Percentiles rank a stretch among this genome's conserved stretches.
Conservation (phyloP, 371 early-diverging fungal genomes). For the Caulochytrium protostelioides region DNA sequence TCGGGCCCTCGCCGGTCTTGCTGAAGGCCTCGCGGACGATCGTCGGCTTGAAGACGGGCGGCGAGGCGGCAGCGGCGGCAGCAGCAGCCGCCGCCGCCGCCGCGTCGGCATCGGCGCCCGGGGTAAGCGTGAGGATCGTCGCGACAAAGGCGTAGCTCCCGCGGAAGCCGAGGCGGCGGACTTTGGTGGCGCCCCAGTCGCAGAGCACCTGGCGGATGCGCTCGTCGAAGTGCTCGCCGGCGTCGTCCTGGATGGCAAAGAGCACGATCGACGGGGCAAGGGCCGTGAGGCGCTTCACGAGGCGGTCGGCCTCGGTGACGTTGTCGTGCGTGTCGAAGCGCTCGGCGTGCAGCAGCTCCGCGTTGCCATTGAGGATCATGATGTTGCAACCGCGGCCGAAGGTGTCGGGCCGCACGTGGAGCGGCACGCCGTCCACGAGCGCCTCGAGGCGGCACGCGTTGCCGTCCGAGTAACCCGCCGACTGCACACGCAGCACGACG, state of each 20-base stretch:
- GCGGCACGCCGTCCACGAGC: constrained; percentile 17
- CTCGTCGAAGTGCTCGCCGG: constrained; percentile 30
- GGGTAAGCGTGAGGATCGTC: neutral
- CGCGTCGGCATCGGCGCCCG: constrained; percentile 9
- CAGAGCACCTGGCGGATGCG: neutral
- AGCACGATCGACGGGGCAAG: constrained; percentile 41
- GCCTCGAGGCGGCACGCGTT: constrained; percentile 43
- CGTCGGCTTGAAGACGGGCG: neutral
- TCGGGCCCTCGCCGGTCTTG: constrained; percentile 24
- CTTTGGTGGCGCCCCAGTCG: neutral
- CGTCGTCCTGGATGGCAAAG: constrained; percentile 48
- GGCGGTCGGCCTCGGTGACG: constrained; percentile 40
- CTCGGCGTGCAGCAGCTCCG: constrained; percentile 37
- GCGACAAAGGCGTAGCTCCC: neutral
- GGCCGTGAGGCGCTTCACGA: constrained; percentile 39
- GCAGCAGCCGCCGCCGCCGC: constrained; percentile 14
- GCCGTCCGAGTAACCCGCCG: constrained; percentile 50
- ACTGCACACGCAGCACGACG: constrained; percentile 37
- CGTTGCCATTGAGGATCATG: no score
- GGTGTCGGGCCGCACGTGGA: no score
- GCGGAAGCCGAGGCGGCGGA: neutral
- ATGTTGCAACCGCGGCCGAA: constrained; percentile 52
- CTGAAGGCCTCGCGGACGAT: constrained; percentile 13
- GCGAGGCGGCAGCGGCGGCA: neutral
- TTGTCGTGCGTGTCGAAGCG: constrained; percentile 58